Conservation (phyloP, 1,284 basidiomycete species). For the Apiotrichum gamsii region DNA sequence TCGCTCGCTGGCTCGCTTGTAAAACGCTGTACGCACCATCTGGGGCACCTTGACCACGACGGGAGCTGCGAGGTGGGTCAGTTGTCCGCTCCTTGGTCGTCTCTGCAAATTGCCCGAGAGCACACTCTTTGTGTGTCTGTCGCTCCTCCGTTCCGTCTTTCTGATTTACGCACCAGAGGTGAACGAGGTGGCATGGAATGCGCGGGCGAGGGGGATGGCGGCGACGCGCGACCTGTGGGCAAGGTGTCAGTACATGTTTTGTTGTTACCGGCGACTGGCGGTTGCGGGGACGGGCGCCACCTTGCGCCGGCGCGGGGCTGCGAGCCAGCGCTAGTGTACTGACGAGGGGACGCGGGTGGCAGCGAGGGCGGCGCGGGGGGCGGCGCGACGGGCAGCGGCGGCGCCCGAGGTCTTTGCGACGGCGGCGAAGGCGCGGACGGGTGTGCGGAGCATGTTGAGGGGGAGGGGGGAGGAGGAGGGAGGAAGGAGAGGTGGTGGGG, state of each 20-base stretch:
- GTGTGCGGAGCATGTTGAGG: slow-evolving; percentile 34
- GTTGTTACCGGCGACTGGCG: too few relatives aligned
- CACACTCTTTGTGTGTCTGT: too few relatives aligned
- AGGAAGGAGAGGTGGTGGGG: background rate
- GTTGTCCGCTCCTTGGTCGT: too few relatives aligned
- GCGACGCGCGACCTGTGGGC: slow-evolving; percentile 5
- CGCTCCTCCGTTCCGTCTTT: too few relatives aligned
- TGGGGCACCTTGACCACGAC: slow-evolving; percentile 80
- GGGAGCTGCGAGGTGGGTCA: slow-evolving; percentile 2
- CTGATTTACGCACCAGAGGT: slow-evolving; percentile 9
- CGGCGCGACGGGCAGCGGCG: slow-evolving; percentile 13
- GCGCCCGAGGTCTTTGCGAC: slow-evolving; percentile 13
- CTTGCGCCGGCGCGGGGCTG: background rate
- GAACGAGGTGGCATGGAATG: slow-evolving; percentile 15
- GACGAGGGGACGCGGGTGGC: background rate
- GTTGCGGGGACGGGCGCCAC: background rate
- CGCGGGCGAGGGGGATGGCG: slow-evolving; percentile 7
- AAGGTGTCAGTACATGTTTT: background rate
- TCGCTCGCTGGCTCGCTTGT: too few relatives aligned
- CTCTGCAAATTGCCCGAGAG: too few relatives aligned
- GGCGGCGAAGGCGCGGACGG: slow-evolving; percentile 26
- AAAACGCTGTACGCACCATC: slow-evolving; percentile 68
- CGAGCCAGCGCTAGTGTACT: too few relatives aligned
- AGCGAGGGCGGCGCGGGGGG: slow-evolving; percentile 11
- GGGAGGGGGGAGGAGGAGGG: slow-evolving; percentile 1